A percentile compares a stretch with the other conserved stretches of the same genome.
phyloP scores from a whole-genome alignment of 2,329 filamentous ascomycete species.

The Claviceps sp. region DNA sequence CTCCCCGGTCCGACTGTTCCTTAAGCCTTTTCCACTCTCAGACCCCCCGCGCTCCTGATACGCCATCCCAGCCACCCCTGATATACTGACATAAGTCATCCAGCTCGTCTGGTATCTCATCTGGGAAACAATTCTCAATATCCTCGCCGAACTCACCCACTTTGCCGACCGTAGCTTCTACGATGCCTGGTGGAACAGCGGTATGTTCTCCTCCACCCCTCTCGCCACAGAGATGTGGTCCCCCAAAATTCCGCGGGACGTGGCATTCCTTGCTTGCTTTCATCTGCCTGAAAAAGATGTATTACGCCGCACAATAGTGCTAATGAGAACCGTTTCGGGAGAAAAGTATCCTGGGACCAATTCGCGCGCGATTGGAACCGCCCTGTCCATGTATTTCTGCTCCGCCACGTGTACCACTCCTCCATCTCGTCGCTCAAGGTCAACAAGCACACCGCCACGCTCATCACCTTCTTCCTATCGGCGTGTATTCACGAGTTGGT shows the following conservation, averaged over 20 bases:
- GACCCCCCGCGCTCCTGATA: too few species aligned
- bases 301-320: too few species aligned
- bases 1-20: background rate
- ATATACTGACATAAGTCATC: background rate
- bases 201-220: conserved; percentile 17
- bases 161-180: conserved; percentile 70
- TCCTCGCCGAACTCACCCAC: conserved; percentile 60
- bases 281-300: too few species aligned
- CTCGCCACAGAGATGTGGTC: background rate
- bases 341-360: conserved; percentile 52
- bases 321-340: background rate
- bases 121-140: conserved; percentile 63
- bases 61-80: too few species aligned
- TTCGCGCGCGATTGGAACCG: conserved; percentile 70
- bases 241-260: background rate
- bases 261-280: too few species aligned
- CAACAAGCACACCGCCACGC: conserved; percentile 55
- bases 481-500: conserved; percentile 62
- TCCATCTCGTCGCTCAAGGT: conserved; percentile 62
- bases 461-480: conserved; percentile 62
- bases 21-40: too few species aligned
- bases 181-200: conserved; percentile 49
- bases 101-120: conserved; percentile 64
- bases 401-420: conserved; percentile 68
- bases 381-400: conserved; percentile 64